phyloP scores from a whole-genome alignment of 495 filamentous ascomycete genomes.

The Aspergillus sparsus region DNA sequence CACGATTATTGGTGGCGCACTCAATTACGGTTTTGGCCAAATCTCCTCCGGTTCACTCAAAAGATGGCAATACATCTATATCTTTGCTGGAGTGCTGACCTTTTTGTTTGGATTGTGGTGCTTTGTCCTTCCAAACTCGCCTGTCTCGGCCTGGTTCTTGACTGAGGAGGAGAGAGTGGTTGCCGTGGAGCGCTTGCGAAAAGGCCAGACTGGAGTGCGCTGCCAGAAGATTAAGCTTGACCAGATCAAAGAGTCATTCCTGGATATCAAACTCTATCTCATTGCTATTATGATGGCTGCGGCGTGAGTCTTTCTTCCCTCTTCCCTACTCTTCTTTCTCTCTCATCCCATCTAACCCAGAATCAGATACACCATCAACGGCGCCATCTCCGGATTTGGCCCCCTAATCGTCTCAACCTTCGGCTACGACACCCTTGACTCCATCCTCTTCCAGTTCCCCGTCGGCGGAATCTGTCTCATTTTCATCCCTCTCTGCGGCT shows the following conservation, averaged over 20 bases:
- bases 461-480: conserved; percentile 65
- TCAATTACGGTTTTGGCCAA: conserved; percentile 72
- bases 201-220: conserved; percentile 53
- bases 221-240: conserved; percentile 52
- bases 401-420: conserved; percentile 75
- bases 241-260: conserved; percentile 51
- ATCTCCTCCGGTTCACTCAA: conserved; percentile 55
- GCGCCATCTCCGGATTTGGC: conserved; percentile 74
- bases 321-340: not conserved
- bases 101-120: conserved; percentile 66
- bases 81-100: conserved; percentile 63
- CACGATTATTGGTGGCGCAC: conserved; percentile 65
- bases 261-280: conserved; percentile 55
- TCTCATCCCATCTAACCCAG: not conserved
- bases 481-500: conserved; percentile 65
- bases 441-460: conserved; percentile 73
- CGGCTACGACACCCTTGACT: conserved; percentile 63
- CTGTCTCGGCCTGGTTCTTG: conserved; percentile 56
- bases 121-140: conserved; percentile 56
- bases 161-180: conserved; percentile 51
- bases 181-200: conserved; percentile 55
- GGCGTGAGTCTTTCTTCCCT: conserved; percentile 38
- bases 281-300: conserved; percentile 59
- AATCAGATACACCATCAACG: conserved; percentile 66
- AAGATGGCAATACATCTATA: conserved; percentile 70